Percentiles rank a stretch among this genome's conserved stretches.
Evolutionary conservation across 2,329 filamentous ascomycete species (phyloP).

Genomic region (Talaromyces sp.): DNA sequence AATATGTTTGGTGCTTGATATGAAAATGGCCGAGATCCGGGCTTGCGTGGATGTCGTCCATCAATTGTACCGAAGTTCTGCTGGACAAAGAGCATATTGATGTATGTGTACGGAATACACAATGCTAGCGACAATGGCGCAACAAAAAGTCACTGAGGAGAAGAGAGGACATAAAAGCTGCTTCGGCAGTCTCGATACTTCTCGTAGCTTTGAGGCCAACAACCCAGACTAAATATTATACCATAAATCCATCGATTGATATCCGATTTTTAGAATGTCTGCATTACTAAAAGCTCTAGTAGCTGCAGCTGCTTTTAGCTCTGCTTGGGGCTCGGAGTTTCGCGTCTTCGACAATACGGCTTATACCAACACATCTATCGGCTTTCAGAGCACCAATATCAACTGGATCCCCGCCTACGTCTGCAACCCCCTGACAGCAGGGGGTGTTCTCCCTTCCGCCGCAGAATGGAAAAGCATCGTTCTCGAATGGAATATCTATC

Average conservation of each 20-base stretch:
- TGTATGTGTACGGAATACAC: neutral
- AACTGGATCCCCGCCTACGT: constrained; percentile 10
- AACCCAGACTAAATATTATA: neutral
- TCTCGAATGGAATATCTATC: constrained; percentile 2
- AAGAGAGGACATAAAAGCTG: neutral
- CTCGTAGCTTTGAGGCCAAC: neutral
- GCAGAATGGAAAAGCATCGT: neutral
- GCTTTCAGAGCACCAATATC: constrained; percentile 8
- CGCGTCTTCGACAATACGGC: constrained; percentile 5
- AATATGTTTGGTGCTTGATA: neutral
- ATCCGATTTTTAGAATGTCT: neutral
- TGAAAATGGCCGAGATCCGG: neutral
- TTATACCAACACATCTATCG: constrained; percentile 6
- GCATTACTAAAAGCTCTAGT: neutral
- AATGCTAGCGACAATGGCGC: neutral
- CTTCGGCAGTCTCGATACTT: neutral
- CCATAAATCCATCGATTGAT: neutral
- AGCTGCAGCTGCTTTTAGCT: neutral
- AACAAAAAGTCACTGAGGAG: neutral
- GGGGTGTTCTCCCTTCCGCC: neutral
- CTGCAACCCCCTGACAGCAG: constrained; percentile 1
- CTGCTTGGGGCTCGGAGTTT: neutral
- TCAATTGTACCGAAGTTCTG: neutral
- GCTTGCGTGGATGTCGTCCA: neutral
- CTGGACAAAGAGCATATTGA: too few species aligned